Percentiles rank a stretch among this genome's conserved stretches.
Conservation (phyloP, 345 rosid species). For the Barbarea vulgaris region DNA sequence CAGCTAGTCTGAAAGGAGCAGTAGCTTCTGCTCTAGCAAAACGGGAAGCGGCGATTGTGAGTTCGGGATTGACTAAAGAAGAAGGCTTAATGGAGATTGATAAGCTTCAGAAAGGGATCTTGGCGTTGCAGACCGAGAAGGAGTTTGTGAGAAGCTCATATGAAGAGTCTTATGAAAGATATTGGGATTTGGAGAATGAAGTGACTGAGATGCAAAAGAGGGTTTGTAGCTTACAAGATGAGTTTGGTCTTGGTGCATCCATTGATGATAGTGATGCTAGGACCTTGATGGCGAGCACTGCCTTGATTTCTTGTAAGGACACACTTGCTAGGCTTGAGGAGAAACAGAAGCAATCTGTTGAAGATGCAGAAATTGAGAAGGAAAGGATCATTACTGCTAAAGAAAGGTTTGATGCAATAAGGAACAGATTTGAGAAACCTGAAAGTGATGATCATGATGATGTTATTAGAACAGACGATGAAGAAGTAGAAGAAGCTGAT, state of each 20-base stretch:
- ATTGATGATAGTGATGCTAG: conserved; percentile 81
- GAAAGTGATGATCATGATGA: conserved; percentile 29
- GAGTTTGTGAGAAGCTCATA: conserved; percentile 67
- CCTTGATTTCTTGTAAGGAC: conserved; percentile 74
- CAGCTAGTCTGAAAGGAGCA: conserved; percentile 39
- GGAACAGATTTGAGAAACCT: conserved; percentile 37
- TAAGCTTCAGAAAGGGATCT: conserved; percentile 67
- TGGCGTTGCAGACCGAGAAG: conserved; percentile 71
- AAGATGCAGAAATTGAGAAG: conserved; percentile 55
- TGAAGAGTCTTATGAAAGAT: conserved; percentile 54
- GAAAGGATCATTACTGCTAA: conserved; percentile 52
- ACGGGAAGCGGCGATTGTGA: conserved; percentile 32
- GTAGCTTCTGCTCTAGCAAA: conserved; percentile 26
- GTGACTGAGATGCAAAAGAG: conserved; percentile 63
- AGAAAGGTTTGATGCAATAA: conserved; percentile 49
- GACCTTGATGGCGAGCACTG: conserved; percentile 67
- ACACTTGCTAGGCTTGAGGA: conserved; percentile 59
- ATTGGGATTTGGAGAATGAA: conserved; percentile 60
- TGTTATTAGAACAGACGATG: conserved; percentile 26
- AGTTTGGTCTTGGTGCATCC: conserved; percentile 59
- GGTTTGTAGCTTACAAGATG: conserved; percentile 69
- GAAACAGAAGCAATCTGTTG: conserved; percentile 56
- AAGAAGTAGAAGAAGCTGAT: conserved; percentile 23
- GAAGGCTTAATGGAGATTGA: conserved; percentile 70
- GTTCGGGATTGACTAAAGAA: conserved; percentile 56